Base-by-base conservation (phyloP, 1,139 yeast species). In the Pichia inconspicua region DNA sequence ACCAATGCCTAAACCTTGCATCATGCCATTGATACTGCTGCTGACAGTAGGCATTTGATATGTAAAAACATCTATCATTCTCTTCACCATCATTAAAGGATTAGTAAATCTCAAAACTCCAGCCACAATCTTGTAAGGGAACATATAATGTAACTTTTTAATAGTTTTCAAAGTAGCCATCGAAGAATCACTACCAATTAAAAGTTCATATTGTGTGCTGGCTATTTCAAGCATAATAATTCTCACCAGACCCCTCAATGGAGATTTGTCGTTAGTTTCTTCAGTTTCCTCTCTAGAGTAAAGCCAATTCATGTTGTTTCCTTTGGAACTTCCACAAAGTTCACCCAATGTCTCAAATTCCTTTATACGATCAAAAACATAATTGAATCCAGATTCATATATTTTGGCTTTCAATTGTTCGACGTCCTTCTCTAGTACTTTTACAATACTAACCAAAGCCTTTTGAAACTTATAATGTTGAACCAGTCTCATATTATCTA, bases 181-280 rank as follows among this genome's bases (percentile, higher is more conserved):
- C 1, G 95, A 80, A 54, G 79, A 78, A 62, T 90, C 97, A 50
- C 79, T 84, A 1, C 92, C 90, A 40, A 90, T 69, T 58, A 89
- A 83, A 42, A 84, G 59, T 56, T 86, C 89, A 64, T 87, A 88
- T 4, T 89, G 67, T 0, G 95, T 83, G 0, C 96, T 87, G 0
- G 96, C 87, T 25, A 87, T 68, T 61, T 89, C 94, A 25, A 89
- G 76, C 51, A 86, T 80, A 53, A 84, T 77, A 88, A 96, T 84
- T 54, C 86, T 87, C 41, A 87, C 72, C 54, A 89, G 84, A 42
- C 85, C 77, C 54, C 72, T 72, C 46, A 89, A 69, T 44, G 84
- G 71, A 1, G 85, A 83, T 15, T 22, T 3, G 92, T 78, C 38
- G 28, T 19, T 17, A 35, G 17, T n/a, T n/a, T 31, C 35, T 22